These are phyloP conservation scores for Aspergillus wentii DNA, from an alignment of 495 filamentous ascomycete genomes.

Conservation along the genomic window DNA sequence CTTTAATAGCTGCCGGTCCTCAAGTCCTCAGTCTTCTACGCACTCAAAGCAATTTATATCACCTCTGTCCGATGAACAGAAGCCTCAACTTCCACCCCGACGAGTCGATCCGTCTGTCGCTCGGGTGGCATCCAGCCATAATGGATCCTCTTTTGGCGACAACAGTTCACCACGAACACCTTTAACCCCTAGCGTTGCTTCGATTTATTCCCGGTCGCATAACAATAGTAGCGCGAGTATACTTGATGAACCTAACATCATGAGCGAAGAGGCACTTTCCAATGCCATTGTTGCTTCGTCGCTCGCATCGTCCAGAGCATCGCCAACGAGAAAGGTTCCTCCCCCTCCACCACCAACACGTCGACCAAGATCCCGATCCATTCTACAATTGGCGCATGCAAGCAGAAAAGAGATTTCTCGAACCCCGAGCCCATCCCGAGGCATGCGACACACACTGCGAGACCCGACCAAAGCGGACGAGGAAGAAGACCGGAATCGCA, in stretches of 20 bases:
- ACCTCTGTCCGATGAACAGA: constrained; percentile 12
- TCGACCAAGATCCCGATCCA: constrained; percentile 40
- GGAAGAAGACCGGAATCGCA: constrained; percentile 43
- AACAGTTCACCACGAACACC: too few species aligned
- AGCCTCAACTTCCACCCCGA: constrained; percentile 21
- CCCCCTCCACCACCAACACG: constrained; percentile 45
- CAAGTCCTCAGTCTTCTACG: too few species aligned
- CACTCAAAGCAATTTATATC: constrained; percentile 10
- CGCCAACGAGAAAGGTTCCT: constrained; percentile 40
- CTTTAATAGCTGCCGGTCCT: too few species aligned
- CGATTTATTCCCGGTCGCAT: constrained; percentile 20
- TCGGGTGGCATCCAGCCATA: too few species aligned
- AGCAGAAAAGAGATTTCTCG: constrained; percentile 34
- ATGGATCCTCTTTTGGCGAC: too few species aligned
- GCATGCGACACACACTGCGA: constrained; percentile 72
- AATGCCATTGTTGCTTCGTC: constrained; percentile 85
- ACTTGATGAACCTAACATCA: constrained; percentile 16
- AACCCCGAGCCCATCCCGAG: constrained; percentile 51
- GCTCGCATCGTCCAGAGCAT: constrained; percentile 67
- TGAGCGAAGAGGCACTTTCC: constrained; percentile 50
- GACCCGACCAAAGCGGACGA: constrained; percentile 53
- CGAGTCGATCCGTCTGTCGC: too few species aligned
- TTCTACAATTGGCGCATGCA: constrained; percentile 31
- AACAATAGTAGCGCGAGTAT: constrained; percentile 24
- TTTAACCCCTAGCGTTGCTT: constrained; percentile 23